Conservation (phyloP, 352 stramenopile species). For the Globisporangium alternatum region DNA sequence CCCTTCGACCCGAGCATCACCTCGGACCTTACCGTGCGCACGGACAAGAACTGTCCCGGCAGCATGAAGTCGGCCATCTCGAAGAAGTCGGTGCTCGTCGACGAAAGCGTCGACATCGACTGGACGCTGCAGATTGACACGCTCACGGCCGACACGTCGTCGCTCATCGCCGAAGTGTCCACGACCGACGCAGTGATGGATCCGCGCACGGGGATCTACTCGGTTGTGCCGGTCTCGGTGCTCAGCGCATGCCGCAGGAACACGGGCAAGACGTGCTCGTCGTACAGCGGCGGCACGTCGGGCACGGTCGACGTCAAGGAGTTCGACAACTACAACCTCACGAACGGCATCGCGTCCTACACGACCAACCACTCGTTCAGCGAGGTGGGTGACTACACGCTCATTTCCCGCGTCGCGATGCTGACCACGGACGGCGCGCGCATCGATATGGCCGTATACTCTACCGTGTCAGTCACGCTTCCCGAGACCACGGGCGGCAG, state of each 20-base stretch:
- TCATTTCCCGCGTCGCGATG: slow-evolving; percentile 73
- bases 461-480: slow-evolving; percentile 57
- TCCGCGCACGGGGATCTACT: slow-evolving; percentile 50
- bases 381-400: slow-evolving; percentile 54
- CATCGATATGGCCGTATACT: slow-evolving; percentile 84
- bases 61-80: slow-evolving; percentile 61
- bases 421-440: slow-evolving; percentile 65
- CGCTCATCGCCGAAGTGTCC: slow-evolving; percentile 67
- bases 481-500: slow-evolving; percentile 39
- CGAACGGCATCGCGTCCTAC: slow-evolving; percentile 48
- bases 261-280: slow-evolving; percentile 48
- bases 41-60: slow-evolving; percentile 62
- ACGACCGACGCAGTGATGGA: slow-evolving; percentile 46
- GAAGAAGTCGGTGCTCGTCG: slow-evolving; percentile 39
- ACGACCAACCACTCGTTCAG: slow-evolving; percentile 53
- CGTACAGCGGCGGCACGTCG: slow-evolving; percentile 55
- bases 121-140: slow-evolving; percentile 67
- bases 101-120: slow-evolving; percentile 50
- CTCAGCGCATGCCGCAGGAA: slow-evolving; percentile 65
- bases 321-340: slow-evolving; percentile 64
- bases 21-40: slow-evolving; percentile 56
- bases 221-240: slow-evolving; percentile 67
- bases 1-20: slow-evolving; percentile 58
- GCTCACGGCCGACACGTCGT: slow-evolving; percentile 41
- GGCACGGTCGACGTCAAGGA: slow-evolving; percentile 52